Evolutionary conservation across 2,329 filamentous ascomycete genomes (phyloP), one percentile per base, ranked within the genome.

Genomic region (Aureobasidium sp.): DNA sequence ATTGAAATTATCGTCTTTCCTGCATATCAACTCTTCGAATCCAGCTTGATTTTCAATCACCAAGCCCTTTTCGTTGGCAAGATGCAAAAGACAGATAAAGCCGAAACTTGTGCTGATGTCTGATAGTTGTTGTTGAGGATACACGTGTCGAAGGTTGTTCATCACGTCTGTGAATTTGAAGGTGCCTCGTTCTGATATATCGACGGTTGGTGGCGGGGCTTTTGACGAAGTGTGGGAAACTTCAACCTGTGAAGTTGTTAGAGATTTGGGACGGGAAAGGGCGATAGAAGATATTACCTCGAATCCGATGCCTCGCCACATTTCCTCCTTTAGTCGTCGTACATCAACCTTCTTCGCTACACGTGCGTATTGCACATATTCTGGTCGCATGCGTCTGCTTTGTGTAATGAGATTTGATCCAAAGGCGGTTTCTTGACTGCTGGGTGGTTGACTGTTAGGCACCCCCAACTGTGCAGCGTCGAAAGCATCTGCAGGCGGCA

Each of bases 31-130:
- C 66, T 87, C 83, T 60, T 79, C 77, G 69, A 83, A 84, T 13
- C 77, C 79, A 40, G 86, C 82, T 50, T 87, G 82, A 64, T 89
- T 90, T 70, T 92, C 87, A 68, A 98, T 92, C 29, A 92, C 85
- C 45, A 98, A 83, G 0, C 95, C 95, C 81, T 97, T 95, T 76
- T 98, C 95, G 79, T 98, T 98, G 67, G 95, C 95, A 73, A 98
- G 77, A 79, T 98, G 95, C 70, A 98, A 82, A 66, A 97, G 81
- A 73, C 93, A 97, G 69, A 99, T 99, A 81, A 98, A 99, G 77
- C 96, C 97, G 71, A 88, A 92, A 20, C 86, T 97, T 0, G 96
- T 99, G 42, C 94, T 97, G 74, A 99, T 98, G 79, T 99, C 96
- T 67, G 92, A 90, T 89, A 99, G 93, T 67, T 90, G 89, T 71